Evolutionary conservation across 2,329 filamentous ascomycete species (phyloP), one percentile per base, ranked within the genome.

Genomic region (Chaetomium strumarium): DNA sequence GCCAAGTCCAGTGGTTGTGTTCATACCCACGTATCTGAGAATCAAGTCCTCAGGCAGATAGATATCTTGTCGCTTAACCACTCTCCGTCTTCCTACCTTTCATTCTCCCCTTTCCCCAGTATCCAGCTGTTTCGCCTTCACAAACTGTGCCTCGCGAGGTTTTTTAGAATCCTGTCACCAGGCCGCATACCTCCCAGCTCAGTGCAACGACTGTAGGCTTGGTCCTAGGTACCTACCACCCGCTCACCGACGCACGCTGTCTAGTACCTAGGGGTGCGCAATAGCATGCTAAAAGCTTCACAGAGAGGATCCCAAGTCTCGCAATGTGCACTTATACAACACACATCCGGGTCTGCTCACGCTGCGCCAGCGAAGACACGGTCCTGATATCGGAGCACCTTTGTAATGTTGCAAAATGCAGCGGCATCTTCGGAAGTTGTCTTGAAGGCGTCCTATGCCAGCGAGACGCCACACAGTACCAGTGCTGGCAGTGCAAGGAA

Each of bases 371-470:
- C 17, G 66, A 72, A 55, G 68, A 72, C 40, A 72, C 67, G 0
- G 67, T 74, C 9, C 66, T 73, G 46, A 72, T 73, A 33, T 72
- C 70, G 0, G 71, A 73, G 48, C 65, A 63, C 38, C 60, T 66
- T 17, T 73, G 71, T 57, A 51, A 62, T 2, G 55, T 46, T 1
- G 69, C 69, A 4, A 62, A 60, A 20, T 59, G 49, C 19, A 66
- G 60, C 47, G 66, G 69, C 43, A 59, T 67, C 20, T 73, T 73
- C 53, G 70, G 70, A 31, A 68, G 66, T 51, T 73, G 70, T 46
- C 66, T 67, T n/a, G 62, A 57, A 11, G 68, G 67, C 0, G 58
- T 68, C 5, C 58, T 57, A 33, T 68, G 55, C 42, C 63, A 63
- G 53, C 60, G 60, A 14, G 68, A 61, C 53, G 61, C 59, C 12